Base-by-base conservation (phyloP, 1,284 basidiomycete species). In the Pseudozyma hubeiensis region DNA sequence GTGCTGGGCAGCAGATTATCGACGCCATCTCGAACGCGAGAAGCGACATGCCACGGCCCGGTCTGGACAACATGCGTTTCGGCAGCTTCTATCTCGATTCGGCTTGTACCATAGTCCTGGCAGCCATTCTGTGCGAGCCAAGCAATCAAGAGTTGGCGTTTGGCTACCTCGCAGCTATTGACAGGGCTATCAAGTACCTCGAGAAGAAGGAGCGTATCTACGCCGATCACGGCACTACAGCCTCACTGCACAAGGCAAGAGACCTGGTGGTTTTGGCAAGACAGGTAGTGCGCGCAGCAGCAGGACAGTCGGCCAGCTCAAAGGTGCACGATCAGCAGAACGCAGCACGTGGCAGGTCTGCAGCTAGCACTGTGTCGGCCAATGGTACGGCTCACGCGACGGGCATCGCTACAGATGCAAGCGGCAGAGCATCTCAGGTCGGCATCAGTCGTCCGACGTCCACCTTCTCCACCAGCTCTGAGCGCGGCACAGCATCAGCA, bases 71-170 rank as follows among this genome's bases (percentile, higher is more conserved):
- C 30, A 64, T 75, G 63, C 63, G 64, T 1, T 75, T 75, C 48
- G 64, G 63, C 37, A 70, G 63, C 49, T 75, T 75, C 48, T 75
- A 75, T 39, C 67, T 75, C 13, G 67, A 75, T 31, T 66, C 60
- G 31, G 72, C 72, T 3, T 66, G 72, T 35, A 66, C 72, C 24
- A 70, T 70, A 30, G 61, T 75, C 35, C 39, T 75, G 11, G 58
- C 72, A 6, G 72, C 63, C 16, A 64, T 75, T 24, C 30, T 75
- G 45, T 70, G 66, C 53, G 72, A 75, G 35, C 72, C 72, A 7
- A 65, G 63, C 56, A 66, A 66, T 24, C 67, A 75, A 43, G 56
- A 70, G 29, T n/a, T 54, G 19, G 72, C 72, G 2, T 75, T 75
- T 30, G 67, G 54, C 7, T 70, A 75, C 34, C 19, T 75, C 8